Evolutionary conservation across 2,329 filamentous ascomycete species (phyloP), one percentile per base, ranked within the genome.

Genomic region (Trichoderma koningii): DNA sequence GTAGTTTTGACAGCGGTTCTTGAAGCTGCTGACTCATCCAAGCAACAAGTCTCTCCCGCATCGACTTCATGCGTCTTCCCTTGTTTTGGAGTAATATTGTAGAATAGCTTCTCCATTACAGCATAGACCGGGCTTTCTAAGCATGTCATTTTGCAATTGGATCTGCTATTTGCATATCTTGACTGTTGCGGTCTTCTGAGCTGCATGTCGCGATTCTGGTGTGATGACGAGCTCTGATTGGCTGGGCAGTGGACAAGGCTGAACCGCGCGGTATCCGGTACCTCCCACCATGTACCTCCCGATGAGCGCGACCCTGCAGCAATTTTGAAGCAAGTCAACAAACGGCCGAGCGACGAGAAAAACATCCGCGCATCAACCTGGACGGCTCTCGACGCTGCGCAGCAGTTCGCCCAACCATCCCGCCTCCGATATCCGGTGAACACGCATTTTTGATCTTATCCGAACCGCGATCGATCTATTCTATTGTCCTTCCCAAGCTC

Each of bases 251-350:
- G 19, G 47, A 26, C 62, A 45, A 64, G 62, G 62, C 62, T 64
- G 53, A 21, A 6, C 26, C 52, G 55, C 55, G 62, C 47, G 63
- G 63, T 62, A 65, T 48, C 41, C 30, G 48, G 63, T 62, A 65
- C 63, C 23, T 62, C 26, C 28, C 41, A 14, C 10, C 10, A 38
- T 14, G 34, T 38, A 38, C 34, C 21, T 23, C 21, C 21, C 34
- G 34, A 50, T n/a, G 53, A 51, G 62, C 65, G 65, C 65, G 65
- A 66, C 50, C 48, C 44, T 50, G 61, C 55, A 59, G 50, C 42
- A 66, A 65, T 66, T 66, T 66, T 66, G 61, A 50, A 55, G 55
- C 41, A 66, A 64, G 65, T 64, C 65, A 66, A 66, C 65, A 66
- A 66, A 26, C 51, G 19, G 48, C 48, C 47, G 28, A 61, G 61